Base-by-base conservation (phyloP, 371 early-diverging fungal genomes). In the Rhizopus delemar region DNA sequence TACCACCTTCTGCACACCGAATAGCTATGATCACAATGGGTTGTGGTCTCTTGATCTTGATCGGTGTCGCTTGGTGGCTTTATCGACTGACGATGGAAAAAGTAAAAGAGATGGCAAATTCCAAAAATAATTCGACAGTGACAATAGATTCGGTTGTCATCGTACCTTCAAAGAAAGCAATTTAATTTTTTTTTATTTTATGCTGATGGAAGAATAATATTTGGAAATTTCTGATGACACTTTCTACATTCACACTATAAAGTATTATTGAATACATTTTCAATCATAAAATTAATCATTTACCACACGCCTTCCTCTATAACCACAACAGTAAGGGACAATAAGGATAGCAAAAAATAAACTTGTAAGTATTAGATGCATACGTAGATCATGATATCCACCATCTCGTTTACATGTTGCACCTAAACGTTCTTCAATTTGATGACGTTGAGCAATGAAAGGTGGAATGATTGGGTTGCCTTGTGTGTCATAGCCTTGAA, bases 311-410 rank as follows among this genome's bases (percentile, higher is more conserved):
- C 34, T 59, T 5, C 80, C 80, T 57, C 74, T 56, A 33, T 59
- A 79, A 16, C 80, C 80, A 51, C 80, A 79, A 15, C 72, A 69
- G 46, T 76, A 76, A 9, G 80, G 80, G 9, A 79, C 8, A 34
- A 76, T 61, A 4, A 79, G 59, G 11, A 75, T 49, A 7, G 80
- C 69, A 61, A 74, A 66, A 0, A 66, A 41, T 5, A 79, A 29
- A 8, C 77, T 63, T 4, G 46, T 53, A 11, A 46, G 68, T 3
- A 76, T 74, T 33, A 74, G 63, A 50, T 76, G 70, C 80, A 79
- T 79, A 8, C 80, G 66, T 45, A 79, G 46, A 50, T 74, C 70
- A 51, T 79, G 80, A 41, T 70, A 73, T 6, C 66, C 68, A 9
- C 71, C 71, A 33, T 54, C 52, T 9, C 58, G 52, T 34, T 36